Conservation (phyloP, 2,329 filamentous ascomycete genomes). For the Capronia americana region DNA sequence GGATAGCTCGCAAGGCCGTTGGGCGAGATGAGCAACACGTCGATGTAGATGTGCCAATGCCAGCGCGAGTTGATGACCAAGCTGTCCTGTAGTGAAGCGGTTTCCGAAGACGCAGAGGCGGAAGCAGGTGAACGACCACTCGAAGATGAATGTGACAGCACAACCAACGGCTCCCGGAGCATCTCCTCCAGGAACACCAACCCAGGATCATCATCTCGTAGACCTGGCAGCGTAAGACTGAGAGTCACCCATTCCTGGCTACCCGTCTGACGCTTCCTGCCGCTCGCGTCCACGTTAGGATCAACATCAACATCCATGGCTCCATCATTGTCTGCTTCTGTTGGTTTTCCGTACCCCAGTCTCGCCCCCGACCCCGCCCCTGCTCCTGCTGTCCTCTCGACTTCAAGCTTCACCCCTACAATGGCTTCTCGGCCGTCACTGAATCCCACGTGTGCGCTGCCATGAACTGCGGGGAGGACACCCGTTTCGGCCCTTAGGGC, state of each 20-base stretch:
- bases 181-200: conserved; percentile 88
- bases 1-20: conserved; percentile 72
- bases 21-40: conserved; percentile 77
- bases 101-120: too few relatives aligned
- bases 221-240: conserved; percentile 87
- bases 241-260: conserved; percentile 84
- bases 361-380: too few relatives aligned
- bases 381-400: conserved; percentile 69
- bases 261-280: conserved; percentile 44
- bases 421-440: conserved; percentile 95
- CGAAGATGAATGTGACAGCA: conserved; percentile 46
- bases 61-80: conserved; percentile 88
- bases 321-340: conserved; percentile 23
- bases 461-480: conserved; percentile 87
- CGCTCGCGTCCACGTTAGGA: conserved; percentile 36
- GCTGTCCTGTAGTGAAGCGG: conserved; percentile 60
- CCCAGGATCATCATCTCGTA: conserved; percentile 86
- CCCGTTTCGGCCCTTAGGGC: conserved; percentile 88
- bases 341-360: conserved; percentile 17
- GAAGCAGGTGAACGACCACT: too few relatives aligned
- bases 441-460: conserved; percentile 91
- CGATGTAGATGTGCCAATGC: conserved; percentile 96
- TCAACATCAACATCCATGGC: conserved; percentile 32
- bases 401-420: conserved; percentile 93
- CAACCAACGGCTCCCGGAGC: conserved; percentile 84